Base-by-base conservation (phyloP, 129 eudicot species). In the Heracleum sosnowskyi region DNA sequence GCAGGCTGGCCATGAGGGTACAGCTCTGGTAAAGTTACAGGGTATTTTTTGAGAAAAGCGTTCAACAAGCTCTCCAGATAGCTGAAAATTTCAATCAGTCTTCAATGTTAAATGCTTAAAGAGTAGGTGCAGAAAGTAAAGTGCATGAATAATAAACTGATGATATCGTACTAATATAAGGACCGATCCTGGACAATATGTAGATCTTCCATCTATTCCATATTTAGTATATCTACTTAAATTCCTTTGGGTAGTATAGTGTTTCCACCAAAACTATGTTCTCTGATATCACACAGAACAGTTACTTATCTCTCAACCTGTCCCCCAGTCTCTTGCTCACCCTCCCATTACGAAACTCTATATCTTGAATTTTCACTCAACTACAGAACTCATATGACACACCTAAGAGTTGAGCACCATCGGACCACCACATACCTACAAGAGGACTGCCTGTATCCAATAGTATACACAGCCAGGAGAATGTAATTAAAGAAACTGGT, bases 41-140 rank as follows among this genome's bases (percentile, higher is more conserved):
- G 82, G 75, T 82, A 86, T 33, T 83, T 76, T 79, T 83, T 83
- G 78, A 92, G 96, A 74, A 73, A 62, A 73, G 69, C 70, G 84
- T 92, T 90, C 79, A 92, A 73, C 84, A 92, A 80, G 85, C 90
- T 73, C 87, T 92, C 97, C 18, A 92, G 85, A 85, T 83, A 92
- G 84, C 97, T 92, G 93, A 73, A 88, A 86, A 63, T 81, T 57
- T 81, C 49, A 64, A 81, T n/a, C 79, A 26, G 34, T 29, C 53
- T 46, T 11, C 4, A 24, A 34, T 60, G 42, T 34, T 49, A 39
- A 34, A 37, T 64, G 79, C 68, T 55, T 75, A 31, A 24, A 69
- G 66, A 63, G 35, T 7, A 33, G 28, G 46, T 46, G 20, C 35
- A 77, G 35, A 77, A 34, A 11, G 51, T 47, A 0, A 60, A n/a